Conservation (phyloP, 1,139 yeast genomes). For the Magnusiomyces sp. region DNA sequence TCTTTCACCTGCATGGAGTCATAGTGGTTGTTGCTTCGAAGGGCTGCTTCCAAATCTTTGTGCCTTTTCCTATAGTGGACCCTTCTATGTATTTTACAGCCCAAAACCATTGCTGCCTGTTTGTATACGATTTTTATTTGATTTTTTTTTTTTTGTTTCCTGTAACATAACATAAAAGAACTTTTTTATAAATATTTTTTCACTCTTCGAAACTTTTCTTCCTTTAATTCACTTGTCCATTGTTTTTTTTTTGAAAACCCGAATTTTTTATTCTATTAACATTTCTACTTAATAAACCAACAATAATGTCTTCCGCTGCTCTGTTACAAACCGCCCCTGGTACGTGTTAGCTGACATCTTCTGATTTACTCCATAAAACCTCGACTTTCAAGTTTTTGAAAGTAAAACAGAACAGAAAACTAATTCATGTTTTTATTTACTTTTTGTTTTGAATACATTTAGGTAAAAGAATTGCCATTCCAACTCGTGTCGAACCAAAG, state of each 20-base stretch:
- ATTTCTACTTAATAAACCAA: not conserved
- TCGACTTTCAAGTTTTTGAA: not conserved
- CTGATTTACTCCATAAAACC: not conserved
- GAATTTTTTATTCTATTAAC: not conserved
- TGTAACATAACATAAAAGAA: not conserved
- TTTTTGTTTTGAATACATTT: not conserved
- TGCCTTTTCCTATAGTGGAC: too few species aligned
- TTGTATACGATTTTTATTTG: not conserved
- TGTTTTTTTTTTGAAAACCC: not conserved
- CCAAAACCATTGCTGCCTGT: too few species aligned
- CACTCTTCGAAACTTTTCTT: not conserved
- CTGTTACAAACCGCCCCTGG: conserved; percentile 52
- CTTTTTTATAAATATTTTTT: not conserved
- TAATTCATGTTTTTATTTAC: not conserved
- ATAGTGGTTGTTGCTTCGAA: too few species aligned
- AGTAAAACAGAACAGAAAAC: not conserved
- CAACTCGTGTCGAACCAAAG: conserved; percentile 97
- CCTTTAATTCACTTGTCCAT: not conserved
- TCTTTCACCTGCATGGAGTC: too few species aligned
- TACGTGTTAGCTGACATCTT: conserved; percentile 25
- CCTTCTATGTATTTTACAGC: too few species aligned
- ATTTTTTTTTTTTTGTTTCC: not conserved
- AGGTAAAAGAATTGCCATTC: conserved; percentile 91
- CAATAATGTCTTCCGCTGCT: conserved; percentile 50
- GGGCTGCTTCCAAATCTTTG: too few species aligned